Percentiles rank a stretch among this genome's conserved stretches.
Conservation (phyloP, 2,329 filamentous ascomycete species). For the Proliferodiscus dingleyae region DNA sequence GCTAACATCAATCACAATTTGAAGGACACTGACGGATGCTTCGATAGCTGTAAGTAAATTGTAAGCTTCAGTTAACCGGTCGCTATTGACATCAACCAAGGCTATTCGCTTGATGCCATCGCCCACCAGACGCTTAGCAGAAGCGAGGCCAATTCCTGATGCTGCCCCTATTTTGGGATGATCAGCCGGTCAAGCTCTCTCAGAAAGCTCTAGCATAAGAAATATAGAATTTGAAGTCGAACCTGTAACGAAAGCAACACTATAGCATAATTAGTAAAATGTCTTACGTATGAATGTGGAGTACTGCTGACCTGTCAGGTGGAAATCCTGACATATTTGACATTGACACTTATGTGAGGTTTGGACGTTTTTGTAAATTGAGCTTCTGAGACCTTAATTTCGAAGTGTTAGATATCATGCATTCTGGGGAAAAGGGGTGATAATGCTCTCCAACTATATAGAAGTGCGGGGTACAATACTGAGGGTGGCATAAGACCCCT, state of each 20-base stretch:
- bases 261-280: not conserved
- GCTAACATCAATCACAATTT: slow-evolving; percentile 12
- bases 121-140: slow-evolving; percentile 16
- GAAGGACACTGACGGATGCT: slow-evolving; percentile 2
- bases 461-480: too few species aligned
- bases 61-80: slow-evolving; percentile 1
- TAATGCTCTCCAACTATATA: too few species aligned
- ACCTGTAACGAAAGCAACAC: slow-evolving; percentile 24
- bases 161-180: slow-evolving; percentile 16
- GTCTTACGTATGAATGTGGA: not conserved
- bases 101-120: slow-evolving; percentile 19
- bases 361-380: too few species aligned
- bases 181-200: too few species aligned
- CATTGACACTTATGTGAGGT: too few species aligned
- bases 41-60: not conserved
- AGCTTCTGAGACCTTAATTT: too few species aligned
- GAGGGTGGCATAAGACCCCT: too few species aligned
- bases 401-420: too few species aligned
- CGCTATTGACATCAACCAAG: slow-evolving; percentile 14
- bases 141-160: slow-evolving; percentile 21
- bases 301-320: slow-evolving; percentile 11
- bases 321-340: slow-evolving; percentile 14
- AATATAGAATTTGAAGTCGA: not conserved
- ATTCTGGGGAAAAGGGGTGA: too few species aligned
- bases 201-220: not conserved